Evolutionary conservation across 2,329 filamentous ascomycete genomes (phyloP).

Genomic region (Ophiostoma tasmaniense): DNA sequence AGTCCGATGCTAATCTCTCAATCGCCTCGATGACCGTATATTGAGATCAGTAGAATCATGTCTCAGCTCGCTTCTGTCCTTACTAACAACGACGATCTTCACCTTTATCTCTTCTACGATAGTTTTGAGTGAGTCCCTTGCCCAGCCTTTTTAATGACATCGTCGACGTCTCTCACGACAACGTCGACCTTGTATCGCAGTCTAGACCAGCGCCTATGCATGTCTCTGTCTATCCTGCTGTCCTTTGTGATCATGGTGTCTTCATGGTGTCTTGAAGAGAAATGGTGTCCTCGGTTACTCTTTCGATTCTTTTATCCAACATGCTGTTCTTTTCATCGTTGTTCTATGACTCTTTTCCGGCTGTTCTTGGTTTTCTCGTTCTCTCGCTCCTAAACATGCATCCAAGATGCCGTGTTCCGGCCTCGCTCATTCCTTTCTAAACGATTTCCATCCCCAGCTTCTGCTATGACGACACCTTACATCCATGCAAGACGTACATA

Average conservation of each 20-base stretch:
- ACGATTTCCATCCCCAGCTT: neutral
- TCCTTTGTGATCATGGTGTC: neutral
- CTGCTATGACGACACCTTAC: neutral
- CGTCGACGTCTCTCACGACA: neutral
- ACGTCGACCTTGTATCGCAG: neutral
- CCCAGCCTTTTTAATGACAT: too few relatives aligned
- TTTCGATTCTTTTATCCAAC: neutral
- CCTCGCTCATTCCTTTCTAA: neutral
- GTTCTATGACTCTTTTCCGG: too few relatives aligned
- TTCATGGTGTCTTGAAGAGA: neutral
- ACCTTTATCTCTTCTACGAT: neutral
- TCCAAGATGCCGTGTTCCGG: neutral
- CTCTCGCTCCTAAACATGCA: neutral
- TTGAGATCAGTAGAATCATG: neutral
- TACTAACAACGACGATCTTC: neutral
- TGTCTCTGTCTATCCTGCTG: neutral
- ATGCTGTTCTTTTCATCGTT: neutral
- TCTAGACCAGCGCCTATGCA: neutral
- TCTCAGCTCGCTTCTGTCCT: neutral
- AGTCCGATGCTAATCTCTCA: neutral
- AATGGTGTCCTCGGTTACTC: neutral
- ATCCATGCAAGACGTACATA: conserved; percentile 5
- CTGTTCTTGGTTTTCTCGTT: neutral
- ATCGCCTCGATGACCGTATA: neutral
- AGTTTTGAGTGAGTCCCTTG: neutral